Evolutionary conservation across 345 rosid genomes (phyloP).

Genomic region (Barbarea vulgaris): DNA sequence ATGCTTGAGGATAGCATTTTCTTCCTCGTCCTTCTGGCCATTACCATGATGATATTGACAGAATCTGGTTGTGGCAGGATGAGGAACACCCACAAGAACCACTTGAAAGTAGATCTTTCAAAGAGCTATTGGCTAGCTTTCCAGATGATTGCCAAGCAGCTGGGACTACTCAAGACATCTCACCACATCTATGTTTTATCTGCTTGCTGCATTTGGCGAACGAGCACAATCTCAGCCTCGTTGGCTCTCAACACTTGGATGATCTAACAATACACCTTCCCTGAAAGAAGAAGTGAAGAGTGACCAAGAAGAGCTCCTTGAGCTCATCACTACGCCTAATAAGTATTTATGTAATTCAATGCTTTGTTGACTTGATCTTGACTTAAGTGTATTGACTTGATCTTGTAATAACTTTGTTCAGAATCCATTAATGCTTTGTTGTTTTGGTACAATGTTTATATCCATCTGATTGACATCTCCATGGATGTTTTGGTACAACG

Average conservation of each 20-base stretch:
- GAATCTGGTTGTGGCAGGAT: slow-evolving; percentile 33
- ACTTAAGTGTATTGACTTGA: background rate
- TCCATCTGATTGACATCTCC: slow-evolving; percentile 11
- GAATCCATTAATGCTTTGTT: slow-evolving; percentile 18
- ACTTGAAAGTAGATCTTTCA: slow-evolving; percentile 64
- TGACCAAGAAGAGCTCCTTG: slow-evolving; percentile 12
- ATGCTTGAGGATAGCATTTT: background rate
- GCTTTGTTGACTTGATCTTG: slow-evolving; percentile 3
- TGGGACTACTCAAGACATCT: slow-evolving; percentile 59
- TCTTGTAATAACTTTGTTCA: slow-evolving; percentile 23
- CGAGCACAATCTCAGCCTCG: slow-evolving; percentile 76
- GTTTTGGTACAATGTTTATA: slow-evolving; percentile 17
- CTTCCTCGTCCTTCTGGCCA: background rate
- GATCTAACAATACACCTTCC: slow-evolving; percentile 61
- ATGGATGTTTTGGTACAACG: slow-evolving; percentile 22
- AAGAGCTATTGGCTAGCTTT: slow-evolving; percentile 62
- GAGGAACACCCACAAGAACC: slow-evolving; percentile 47
- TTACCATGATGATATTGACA: slow-evolving; percentile 15
- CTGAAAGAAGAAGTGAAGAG: background rate
- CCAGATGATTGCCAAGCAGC: slow-evolving; percentile 81
- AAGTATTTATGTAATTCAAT: slow-evolving; percentile 21
- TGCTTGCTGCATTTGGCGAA: slow-evolving; percentile 92
- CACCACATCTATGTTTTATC: slow-evolving; percentile 94
- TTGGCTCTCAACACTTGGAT: slow-evolving; percentile 55
- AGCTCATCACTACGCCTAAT: background rate